Base-by-base conservation (phyloP, 1,284 basidiomycete species). In the Leccinum fuscescens region DNA sequence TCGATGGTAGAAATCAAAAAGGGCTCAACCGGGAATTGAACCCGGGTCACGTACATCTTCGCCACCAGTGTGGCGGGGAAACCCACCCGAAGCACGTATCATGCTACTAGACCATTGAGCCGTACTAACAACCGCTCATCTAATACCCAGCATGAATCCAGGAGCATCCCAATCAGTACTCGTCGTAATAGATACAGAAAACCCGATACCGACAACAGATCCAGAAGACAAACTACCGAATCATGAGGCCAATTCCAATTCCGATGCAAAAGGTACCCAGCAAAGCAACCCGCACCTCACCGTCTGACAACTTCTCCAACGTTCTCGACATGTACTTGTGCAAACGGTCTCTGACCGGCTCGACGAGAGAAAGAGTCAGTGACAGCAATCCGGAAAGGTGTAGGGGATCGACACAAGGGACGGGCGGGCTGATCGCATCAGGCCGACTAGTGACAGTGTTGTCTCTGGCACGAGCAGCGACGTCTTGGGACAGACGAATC, bases 401-500 rank as follows among this genome's bases (percentile, higher is more conserved):
- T 14, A 83, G 67, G 3, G 82, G 82, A 62, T 83, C 82, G 49
- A 82, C 55, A 48, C 63, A 67, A 37, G 65, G 69, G 37, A 17
- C 31, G 5, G 59, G 63, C 20, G 53, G 59, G 44, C 33, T 44
- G 49, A 57, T 62, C 51, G 46, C 48, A 31, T 65, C 63, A 3
- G 72, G 60, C 29, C 60, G 61, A 20, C 17, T 20, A 6, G 63
- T 66, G 12, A 67, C 42, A 12, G 65, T 67, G 56, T 65, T 62
- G 37, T 77, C 72, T 39, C 78, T 74, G 59, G 78, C 59, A 14
- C 81, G 74, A 48, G 74, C 72, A 5, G 84, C 81, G 37, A 86
- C 84, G 59, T 88, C 84, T 46, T 78, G 76, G 11, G 86, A 87
- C 15, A 89, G 74, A 52, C 74, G 75, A 20, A 72, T 72, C 64